These are phyloP conservation scores for Digitaria exilis DNA, from an alignment of 202 grass and related monocot species.

Conservation along the genomic window DNA sequence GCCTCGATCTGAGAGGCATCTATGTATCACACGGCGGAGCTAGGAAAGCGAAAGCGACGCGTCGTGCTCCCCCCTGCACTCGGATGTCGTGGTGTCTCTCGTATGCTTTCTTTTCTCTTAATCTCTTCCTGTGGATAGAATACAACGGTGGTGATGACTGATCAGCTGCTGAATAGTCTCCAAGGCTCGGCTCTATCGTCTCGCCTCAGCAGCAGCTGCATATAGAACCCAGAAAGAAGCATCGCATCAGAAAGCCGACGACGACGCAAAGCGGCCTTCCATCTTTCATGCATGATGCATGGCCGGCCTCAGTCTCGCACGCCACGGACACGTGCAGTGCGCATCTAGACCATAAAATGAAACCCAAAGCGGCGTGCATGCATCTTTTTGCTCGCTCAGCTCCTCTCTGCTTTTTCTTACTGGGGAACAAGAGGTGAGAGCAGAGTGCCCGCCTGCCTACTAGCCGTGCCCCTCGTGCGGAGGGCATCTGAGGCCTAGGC, in stretches of 20 bases:
- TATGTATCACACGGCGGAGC: not conserved
- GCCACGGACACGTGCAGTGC: not conserved
- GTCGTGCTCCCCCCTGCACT: not conserved
- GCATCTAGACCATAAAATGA: not conserved
- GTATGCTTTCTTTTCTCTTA: too few species aligned
- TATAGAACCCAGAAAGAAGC: slow-evolving; percentile 27
- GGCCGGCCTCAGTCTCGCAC: not conserved
- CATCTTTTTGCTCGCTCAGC: not conserved
- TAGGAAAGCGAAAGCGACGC: slow-evolving; percentile 14
- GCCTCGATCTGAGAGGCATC: not conserved
- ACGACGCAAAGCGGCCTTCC: not conserved
- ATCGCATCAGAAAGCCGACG: not conserved
- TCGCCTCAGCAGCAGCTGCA: not conserved
- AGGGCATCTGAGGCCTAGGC: not conserved
- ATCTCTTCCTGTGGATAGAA: not conserved
- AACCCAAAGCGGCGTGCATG: not conserved
- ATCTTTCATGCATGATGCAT: not conserved
- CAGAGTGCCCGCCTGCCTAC: not conserved
- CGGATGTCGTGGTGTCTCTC: slow-evolving; percentile 25
- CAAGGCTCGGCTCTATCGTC: not conserved
- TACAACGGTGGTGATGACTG: too few species aligned
- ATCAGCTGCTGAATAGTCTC: not conserved
- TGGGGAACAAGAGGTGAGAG: not conserved
- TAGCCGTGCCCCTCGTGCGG: not conserved
- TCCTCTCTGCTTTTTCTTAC: not conserved